phyloP scores from a whole-genome alignment of 176 grass and related monocot genomes.

The Triticum aestivum region IWGSC_CS_RefSeq_v2.1 NC_057805.1:473272305-473272804 shows the following conservation, averaged over 20 bases:
- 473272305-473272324: conserved; percentile 92
- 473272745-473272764: conserved; percentile 94
- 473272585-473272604: conserved; percentile 98
- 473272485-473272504: conserved; percentile 91
- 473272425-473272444: conserved; percentile 94
- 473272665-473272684: background rate
- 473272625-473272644: background rate
- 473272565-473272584: conserved; percentile 88
- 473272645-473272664: background rate
- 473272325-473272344: conserved; percentile 75
- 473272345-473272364: conserved; percentile 83
- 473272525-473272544: conserved; percentile 83
- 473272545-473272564: conserved; percentile 90
- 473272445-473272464: conserved; percentile 95
- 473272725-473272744: conserved; percentile 86
- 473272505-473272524: conserved; percentile 93
- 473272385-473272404: conserved; percentile 56
- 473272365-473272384: conserved; percentile 70
- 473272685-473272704: conserved; percentile 98
- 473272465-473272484: conserved; percentile 99
- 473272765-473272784: conserved; percentile 88
- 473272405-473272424: conserved; percentile 76
- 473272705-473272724: conserved; percentile 84
- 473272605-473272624: conserved; percentile 36
- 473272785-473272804: conserved; percentile 79